A percentile compares a stretch with the other conserved stretches of the same genome.
Conservation (phyloP, 2,329 filamentous ascomycete species). For the Aspergillus costaricaensis region DNA sequence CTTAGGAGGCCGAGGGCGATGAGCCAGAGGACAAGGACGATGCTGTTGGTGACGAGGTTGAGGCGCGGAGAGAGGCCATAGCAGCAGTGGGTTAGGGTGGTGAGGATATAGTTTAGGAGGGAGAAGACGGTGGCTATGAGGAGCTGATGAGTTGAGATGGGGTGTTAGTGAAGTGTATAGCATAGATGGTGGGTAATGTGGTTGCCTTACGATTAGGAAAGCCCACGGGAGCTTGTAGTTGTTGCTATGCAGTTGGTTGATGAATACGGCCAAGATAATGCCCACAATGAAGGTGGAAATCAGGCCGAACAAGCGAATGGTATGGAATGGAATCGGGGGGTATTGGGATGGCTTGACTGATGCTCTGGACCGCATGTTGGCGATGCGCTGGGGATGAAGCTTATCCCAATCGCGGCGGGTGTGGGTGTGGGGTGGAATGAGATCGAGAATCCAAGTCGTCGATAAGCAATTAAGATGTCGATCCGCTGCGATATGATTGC, state of each 20-base stretch:
- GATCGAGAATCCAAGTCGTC: not conserved
- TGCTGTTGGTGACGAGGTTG: constrained; percentile 53
- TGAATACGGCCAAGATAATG: constrained; percentile 58
- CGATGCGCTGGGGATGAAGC: not conserved
- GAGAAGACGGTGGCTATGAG: constrained; percentile 55
- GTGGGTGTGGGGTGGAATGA: not conserved
- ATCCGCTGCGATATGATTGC: not conserved
- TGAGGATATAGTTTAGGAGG: constrained; percentile 50
- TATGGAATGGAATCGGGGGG: constrained; percentile 42
- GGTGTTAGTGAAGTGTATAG: constrained; percentile 6
- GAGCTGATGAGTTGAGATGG: constrained; percentile 43
- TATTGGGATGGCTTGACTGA: constrained; percentile 44
- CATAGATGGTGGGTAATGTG: not conserved
- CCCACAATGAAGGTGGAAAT: constrained; percentile 58
- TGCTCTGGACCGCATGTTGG: constrained; percentile 32
- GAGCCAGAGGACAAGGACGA: constrained; percentile 55
- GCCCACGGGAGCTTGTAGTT: constrained; percentile 59
- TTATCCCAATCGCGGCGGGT: not conserved
- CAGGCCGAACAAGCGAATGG: constrained; percentile 42
- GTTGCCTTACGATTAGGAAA: constrained; percentile 56
- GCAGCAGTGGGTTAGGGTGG: constrained; percentile 54
- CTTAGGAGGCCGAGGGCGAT: constrained; percentile 54
- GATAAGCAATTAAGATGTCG: not conserved
- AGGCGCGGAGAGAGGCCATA: constrained; percentile 55
- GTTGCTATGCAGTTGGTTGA: constrained; percentile 55